Base-by-base conservation (phyloP, 106 monocot species). In the Amphibolis antarctica region DNA sequence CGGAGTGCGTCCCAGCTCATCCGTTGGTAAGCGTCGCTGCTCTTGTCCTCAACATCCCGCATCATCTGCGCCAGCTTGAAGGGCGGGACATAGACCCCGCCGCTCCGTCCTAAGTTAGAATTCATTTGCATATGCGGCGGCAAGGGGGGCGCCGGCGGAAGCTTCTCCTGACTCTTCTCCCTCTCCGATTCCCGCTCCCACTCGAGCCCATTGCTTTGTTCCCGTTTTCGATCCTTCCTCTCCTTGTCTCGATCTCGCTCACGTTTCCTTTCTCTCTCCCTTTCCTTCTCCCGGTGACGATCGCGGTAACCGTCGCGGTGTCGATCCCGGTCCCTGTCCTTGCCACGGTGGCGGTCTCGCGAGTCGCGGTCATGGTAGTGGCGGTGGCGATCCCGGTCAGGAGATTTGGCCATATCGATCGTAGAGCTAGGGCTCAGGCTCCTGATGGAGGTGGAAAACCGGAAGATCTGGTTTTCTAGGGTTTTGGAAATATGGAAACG, bases 1-100 rank as follows among this genome's bases (percentile, higher is more conserved):
- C 57, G 57, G 0, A 94, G 83, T 18, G 93, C 89, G 55, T 94
- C 93, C 93, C 93, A 94, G 60, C 79, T 94, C 36, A 94, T 48
- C 11, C 93, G 69, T 68, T 94, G 93, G 72, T 89, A 94, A 0
- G 83, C 74, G 18, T 89, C 83, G 31, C 89, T 76, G 67, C 69
- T 78, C 75, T 89, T 94, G 66, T 94, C 93, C 72, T 83, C 63
- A 0, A 89, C 81, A 5, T 94, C 93, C 31, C 83, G 60, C 89
- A 94, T 85, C 86, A 94, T 81, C 61, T 84, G 89, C 0, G 89
- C 89, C 83, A 89, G 77, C 49, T 81, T 69, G 51, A 79, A 79
- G 0, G 93, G 89, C 0, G 93, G 93, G 17, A 89, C 86, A 58
- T 94, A 89, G 22, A 94, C 79, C 0, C 93, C 93, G 46, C 93